Conservation (phyloP, 169 alveolate species). For the Cryptosporidium tyzzeri region DNA sequence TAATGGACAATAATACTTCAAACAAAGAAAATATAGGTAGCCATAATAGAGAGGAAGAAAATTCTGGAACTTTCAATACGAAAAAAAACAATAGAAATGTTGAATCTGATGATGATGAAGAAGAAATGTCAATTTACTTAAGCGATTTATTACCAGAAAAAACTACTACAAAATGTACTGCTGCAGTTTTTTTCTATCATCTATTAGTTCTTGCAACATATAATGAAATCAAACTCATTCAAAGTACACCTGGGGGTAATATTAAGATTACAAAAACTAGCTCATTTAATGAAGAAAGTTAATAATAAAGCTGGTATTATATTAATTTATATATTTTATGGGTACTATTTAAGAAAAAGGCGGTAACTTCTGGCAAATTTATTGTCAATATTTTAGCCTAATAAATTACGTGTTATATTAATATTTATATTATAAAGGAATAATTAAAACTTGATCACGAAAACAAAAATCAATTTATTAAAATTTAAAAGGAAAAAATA, state of each 20-base stretch:
- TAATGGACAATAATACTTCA: not conserved
- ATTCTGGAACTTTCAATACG: not conserved
- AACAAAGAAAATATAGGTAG: not conserved
- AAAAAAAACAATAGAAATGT: not conserved
- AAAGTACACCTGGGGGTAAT: conserved; percentile 17
- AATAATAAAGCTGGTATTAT: not conserved
- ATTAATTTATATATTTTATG: too few species aligned
- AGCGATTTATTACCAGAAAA: conserved; percentile 41
- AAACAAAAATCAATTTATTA: not conserved
- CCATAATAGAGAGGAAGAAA: not conserved
- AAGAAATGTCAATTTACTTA: conserved; percentile 5
- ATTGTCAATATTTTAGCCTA: not conserved
- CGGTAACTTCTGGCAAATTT: too few species aligned
- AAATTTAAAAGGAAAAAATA: not conserved
- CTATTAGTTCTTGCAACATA: conserved; percentile 47
- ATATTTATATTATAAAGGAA: not conserved
- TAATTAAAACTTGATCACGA: not conserved
- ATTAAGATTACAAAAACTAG: conserved; percentile 27
- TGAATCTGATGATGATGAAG: not conserved
- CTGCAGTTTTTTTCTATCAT: conserved; percentile 54
- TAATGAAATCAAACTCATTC: conserved; percentile 33
- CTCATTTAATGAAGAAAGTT: conserved; percentile 51
- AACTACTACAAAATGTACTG: conserved; percentile 31
- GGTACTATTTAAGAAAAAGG: too few species aligned
- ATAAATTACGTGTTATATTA: not conserved